phyloP scores from a whole-genome alignment of 805 yeast species.

The Clavispora vitiphila region DNA sequence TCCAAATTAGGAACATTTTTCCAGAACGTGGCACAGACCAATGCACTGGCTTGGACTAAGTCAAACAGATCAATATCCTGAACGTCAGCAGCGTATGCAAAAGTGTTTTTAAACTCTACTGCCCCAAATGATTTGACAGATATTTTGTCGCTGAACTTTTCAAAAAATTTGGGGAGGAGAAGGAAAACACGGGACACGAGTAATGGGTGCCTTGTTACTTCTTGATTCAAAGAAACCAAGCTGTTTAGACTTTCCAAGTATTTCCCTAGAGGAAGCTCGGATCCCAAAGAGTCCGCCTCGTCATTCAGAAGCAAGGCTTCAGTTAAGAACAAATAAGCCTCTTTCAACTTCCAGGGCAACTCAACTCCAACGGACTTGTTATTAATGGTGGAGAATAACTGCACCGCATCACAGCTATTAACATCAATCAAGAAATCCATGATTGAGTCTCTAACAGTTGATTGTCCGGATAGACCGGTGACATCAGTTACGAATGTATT shows the following conservation, averaged over 20 bases:
- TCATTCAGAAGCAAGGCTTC: conserved; percentile 41
- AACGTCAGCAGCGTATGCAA: conserved; percentile 1
- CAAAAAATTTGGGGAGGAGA: conserved; percentile 52
- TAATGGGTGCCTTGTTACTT: conserved; percentile 22
- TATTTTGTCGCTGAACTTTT: conserved; percentile 40
- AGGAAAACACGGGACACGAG: conserved; percentile 47
- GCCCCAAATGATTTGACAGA: conserved; percentile 27
- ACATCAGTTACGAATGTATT: conserved; percentile 71
- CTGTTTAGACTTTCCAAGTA: conserved; percentile 5
- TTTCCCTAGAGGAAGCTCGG: conserved; percentile 10
- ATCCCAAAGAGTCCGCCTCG: conserved; percentile 19
- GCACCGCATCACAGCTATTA: conserved; percentile 35
- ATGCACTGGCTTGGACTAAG: conserved; percentile 26
- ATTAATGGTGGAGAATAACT: conserved; percentile 4
- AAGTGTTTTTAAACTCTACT: conserved; percentile 16
- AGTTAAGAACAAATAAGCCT: conserved; percentile 37
- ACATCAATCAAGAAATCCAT: conserved; percentile 52
- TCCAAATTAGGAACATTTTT: conserved; percentile 17
- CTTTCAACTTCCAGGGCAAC: conserved; percentile 28
- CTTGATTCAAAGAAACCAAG: background rate
- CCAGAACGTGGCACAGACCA: conserved; percentile 54
- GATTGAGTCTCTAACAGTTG: conserved; percentile 55
- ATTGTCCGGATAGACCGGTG: conserved; percentile 54
- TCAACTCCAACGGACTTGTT: background rate
- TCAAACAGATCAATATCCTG: conserved; percentile 3